A percentile compares a stretch with the other conserved stretches of the same genome.
Conservation (phyloP, 352 stramenopile species). For the Hyaloperonospora arabidopsidis region DNA sequence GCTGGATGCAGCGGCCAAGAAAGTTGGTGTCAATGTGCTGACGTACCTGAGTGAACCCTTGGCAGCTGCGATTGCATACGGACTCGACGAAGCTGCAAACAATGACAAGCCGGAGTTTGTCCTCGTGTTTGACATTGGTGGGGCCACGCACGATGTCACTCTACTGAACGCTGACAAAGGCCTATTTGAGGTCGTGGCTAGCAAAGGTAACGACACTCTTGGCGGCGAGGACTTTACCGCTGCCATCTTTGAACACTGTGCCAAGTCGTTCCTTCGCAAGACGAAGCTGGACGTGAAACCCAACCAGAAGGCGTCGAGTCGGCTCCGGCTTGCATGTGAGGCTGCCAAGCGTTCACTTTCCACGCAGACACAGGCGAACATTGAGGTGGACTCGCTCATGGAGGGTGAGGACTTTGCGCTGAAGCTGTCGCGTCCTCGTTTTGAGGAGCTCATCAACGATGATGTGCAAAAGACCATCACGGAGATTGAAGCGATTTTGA, state of each 20-base stretch:
- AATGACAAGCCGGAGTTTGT: slow-evolving; percentile 89
- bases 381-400: slow-evolving; percentile 96
- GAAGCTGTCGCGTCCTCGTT: slow-evolving; percentile 94
- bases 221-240: slow-evolving; percentile 96
- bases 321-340: slow-evolving; percentile 93
- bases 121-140: slow-evolving; percentile 97
- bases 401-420: slow-evolving; percentile 96
- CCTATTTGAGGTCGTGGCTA: slow-evolving; percentile 96
- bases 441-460: slow-evolving; percentile 93
- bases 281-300: slow-evolving; percentile 89
- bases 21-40: slow-evolving; percentile 92
- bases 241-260: slow-evolving; percentile 94
- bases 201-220: slow-evolving; percentile 92
- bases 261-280: slow-evolving; percentile 92
- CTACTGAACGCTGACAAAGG: slow-evolving; percentile 95
- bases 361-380: slow-evolving; percentile 92
- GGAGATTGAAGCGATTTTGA: slow-evolving; percentile 82
- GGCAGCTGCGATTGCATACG: slow-evolving; percentile 97
- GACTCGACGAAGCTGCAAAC: slow-evolving; percentile 90
- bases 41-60: slow-evolving; percentile 97
- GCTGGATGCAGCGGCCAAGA: slow-evolving; percentile 69
- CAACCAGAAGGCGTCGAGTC: slow-evolving; percentile 92
- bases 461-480: slow-evolving; percentile 89
- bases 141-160: slow-evolving; percentile 95
- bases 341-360: slow-evolving; percentile 95